A percentile compares a stretch with the other conserved stretches of the same genome.
Conservation (phyloP, 2,329 filamentous ascomycete species). For the Cytospora chrysosperma region DNA sequence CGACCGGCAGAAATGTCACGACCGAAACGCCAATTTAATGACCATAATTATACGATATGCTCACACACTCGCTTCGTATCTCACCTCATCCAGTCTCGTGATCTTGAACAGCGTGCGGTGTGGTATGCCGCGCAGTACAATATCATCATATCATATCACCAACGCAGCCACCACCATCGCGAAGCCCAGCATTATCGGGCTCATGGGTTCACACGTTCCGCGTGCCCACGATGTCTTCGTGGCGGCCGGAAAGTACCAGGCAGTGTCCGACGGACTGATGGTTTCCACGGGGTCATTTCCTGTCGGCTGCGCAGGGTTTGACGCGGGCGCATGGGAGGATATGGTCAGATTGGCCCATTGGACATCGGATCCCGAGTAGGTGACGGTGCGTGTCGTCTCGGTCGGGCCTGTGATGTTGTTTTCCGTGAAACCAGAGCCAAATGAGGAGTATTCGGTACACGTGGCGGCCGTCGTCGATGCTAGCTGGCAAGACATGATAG, state of each 20-base stretch:
- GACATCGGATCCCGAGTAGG: conserved; percentile 42
- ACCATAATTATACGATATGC: not conserved
- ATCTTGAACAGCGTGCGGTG: not conserved
- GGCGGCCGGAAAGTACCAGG: conserved; percentile 22
- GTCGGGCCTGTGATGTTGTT: conserved; percentile 43
- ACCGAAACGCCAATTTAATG: conserved; percentile 7
- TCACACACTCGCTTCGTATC: not conserved
- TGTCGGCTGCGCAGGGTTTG: conserved; percentile 25
- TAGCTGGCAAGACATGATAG: conserved; percentile 44
- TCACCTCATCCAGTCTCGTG: not conserved
- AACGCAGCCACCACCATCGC: not conserved
- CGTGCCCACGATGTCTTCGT: conserved; percentile 18
- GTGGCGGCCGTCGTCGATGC: conserved; percentile 44
- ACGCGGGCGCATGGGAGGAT: conserved; percentile 36
- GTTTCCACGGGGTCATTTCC: conserved; percentile 17
- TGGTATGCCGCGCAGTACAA: not conserved
- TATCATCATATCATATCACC: not conserved
- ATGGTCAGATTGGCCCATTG: conserved; percentile 47
- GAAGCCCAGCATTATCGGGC: not conserved
- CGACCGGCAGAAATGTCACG: not conserved
- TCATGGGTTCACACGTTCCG: not conserved
- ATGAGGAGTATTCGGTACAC: conserved; percentile 50
- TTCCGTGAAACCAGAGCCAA: conserved; percentile 39
- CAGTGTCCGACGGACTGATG: conserved; percentile 19
- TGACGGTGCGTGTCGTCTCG: conserved; percentile 45